Evolutionary conservation across 208 protist species (phyloP).

Genomic region (Leishmania tropica): DNA sequence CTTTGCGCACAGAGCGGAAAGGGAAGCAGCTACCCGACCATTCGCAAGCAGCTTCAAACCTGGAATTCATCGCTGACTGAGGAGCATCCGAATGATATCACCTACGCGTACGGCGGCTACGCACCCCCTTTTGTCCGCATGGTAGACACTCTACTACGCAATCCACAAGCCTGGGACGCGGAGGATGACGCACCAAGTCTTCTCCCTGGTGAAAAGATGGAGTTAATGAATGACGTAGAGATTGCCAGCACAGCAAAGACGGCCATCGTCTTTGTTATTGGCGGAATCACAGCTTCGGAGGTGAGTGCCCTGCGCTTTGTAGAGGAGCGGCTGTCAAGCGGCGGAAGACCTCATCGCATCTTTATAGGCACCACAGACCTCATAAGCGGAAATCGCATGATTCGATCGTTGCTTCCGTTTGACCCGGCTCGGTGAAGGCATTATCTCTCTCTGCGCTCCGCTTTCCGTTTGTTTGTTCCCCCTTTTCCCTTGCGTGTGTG

Average conservation of each 20-base stretch:
- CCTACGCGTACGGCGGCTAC: conserved; percentile 81
- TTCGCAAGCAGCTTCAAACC: conserved; percentile 62
- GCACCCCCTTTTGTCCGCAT: conserved; percentile 63
- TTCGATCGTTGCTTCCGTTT: conserved; percentile 63
- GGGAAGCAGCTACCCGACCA: conserved; percentile 41
- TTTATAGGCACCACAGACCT: conserved; percentile 69
- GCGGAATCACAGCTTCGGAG: conserved; percentile 93
- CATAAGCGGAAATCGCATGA: conserved; percentile 57
- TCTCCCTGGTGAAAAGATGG: conserved; percentile 54
- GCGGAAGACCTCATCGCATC: conserved; percentile 46
- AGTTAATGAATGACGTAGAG: conserved; percentile 51
- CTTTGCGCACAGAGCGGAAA: conserved; percentile 51
- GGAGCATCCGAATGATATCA: conserved; percentile 66
- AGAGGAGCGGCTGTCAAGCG: conserved; percentile 43
- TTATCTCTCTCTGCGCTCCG: not conserved
- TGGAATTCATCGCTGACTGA: conserved; percentile 66
- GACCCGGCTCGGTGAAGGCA: conserved; percentile 6
- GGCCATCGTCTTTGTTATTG: conserved; percentile 92
- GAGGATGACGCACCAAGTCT: conserved; percentile 40
- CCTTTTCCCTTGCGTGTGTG: not conserved
- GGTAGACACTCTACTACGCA: conserved; percentile 50
- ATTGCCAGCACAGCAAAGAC: conserved; percentile 33
- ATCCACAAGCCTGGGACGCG: conserved; percentile 46
- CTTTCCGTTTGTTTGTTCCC: conserved; percentile 2
- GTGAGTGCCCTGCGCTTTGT: conserved; percentile 92